Evolutionary conservation across 108 stramenopile species (phyloP).

Genomic region (Fistulifera solaris): DNA sequence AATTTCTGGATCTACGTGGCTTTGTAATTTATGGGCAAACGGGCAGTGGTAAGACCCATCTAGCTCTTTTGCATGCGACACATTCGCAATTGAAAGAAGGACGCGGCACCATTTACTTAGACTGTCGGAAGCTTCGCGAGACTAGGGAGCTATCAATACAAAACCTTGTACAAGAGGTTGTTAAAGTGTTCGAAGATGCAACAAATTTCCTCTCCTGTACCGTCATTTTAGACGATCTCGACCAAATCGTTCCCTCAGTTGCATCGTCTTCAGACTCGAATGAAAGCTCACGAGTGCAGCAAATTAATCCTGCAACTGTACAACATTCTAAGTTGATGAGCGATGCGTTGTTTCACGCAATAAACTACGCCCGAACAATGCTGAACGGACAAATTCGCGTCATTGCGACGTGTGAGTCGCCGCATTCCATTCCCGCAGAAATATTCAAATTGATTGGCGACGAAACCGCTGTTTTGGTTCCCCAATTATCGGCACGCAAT

Average conservation of each 20-base stretch:
- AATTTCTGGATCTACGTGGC: neutral
- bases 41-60: conserved; percentile 74
- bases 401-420: conserved; percentile 19
- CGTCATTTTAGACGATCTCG: conserved; percentile 70
- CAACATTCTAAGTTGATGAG: conserved; percentile 59
- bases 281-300: conserved; percentile 39
- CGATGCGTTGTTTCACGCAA: conserved; percentile 35
- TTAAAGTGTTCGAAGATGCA: conserved; percentile 22
- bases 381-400: conserved; percentile 9
- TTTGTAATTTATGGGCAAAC: conserved; percentile 26
- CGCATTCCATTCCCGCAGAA: conserved; percentile 4
- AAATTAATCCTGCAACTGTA: conserved; percentile 46
- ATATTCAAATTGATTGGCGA: neutral
- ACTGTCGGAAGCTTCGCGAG: conserved; percentile 61
- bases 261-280: conserved; percentile 22
- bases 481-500: too few relatives aligned
- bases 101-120: conserved; percentile 43
- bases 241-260: conserved; percentile 55
- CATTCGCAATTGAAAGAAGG: conserved; percentile 14
- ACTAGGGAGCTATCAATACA: conserved; percentile 16
- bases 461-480: too few relatives aligned
- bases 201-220: conserved; percentile 19
- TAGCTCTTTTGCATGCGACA: conserved; percentile 36
- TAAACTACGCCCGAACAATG: conserved; percentile 15
- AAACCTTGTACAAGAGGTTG: conserved; percentile 35